A percentile compares a stretch with the other conserved stretches of the same genome.
Conservation (phyloP, 1,284 basidiomycete species). For the Cystobasidium sp. region DNA sequence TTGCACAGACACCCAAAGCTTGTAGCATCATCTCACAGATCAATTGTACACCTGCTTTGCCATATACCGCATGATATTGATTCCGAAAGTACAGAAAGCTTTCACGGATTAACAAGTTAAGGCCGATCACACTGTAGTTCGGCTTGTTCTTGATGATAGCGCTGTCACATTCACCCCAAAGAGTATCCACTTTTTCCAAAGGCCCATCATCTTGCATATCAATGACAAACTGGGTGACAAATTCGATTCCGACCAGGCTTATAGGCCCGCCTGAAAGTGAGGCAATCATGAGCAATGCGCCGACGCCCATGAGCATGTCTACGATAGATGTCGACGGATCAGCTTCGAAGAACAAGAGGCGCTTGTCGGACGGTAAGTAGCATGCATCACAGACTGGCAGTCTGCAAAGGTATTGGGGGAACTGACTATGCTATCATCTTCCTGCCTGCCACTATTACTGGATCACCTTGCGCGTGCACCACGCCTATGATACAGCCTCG, state of each 20-base stretch:
- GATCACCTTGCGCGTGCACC: neutral
- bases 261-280: neutral
- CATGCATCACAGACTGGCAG: neutral
- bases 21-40: no score
- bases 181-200: neutral
- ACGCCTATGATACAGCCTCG: constrained; percentile 18
- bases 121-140: no score
- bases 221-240: neutral
- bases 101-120: no score
- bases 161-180: no score
- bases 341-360: constrained; percentile 14
- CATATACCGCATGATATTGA: no score
- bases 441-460: neutral
- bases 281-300: constrained; percentile 29
- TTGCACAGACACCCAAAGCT: neutral
- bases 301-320: constrained; percentile 19
- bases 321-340: constrained; percentile 30
- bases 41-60: no score
- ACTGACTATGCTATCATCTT: neutral
- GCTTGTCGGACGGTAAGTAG: constrained; percentile 27
- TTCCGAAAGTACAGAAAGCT: no score
- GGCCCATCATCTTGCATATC: no score
- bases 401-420: neutral
- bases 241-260: neutral
- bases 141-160: no score